Conservation (phyloP, 495 filamentous ascomycete genomes). For the Penicillium simplicissimum region DNA sequence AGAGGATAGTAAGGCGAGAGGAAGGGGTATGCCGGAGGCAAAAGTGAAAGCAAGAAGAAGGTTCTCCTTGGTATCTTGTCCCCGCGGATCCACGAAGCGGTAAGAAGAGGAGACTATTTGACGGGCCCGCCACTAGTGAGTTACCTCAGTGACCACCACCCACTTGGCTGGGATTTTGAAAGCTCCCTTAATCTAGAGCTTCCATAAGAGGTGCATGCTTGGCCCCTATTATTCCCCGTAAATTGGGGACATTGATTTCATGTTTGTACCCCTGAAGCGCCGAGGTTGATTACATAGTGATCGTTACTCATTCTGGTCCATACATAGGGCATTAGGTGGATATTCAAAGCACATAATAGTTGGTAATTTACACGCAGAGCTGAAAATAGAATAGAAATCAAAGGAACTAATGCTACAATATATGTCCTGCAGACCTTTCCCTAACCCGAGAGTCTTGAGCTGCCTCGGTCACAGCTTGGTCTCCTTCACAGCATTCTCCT, state of each 20-base stretch:
- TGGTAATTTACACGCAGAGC: constrained; percentile 23
- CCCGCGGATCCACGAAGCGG: constrained; percentile 38
- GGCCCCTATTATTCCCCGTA: neutral
- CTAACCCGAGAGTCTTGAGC: neutral
- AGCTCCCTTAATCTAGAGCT: neutral
- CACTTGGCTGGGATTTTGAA: neutral
- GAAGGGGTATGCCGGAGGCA: constrained; percentile 19
- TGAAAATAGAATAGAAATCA: constrained; percentile 8
- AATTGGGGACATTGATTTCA: too few relatives aligned
- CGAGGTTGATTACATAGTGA: neutral
- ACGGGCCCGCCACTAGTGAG: constrained; percentile 34
- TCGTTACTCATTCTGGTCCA: neutral
- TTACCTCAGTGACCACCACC: constrained; percentile 17
- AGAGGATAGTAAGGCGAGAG: constrained; percentile 14
- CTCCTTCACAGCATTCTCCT: constrained; percentile 11
- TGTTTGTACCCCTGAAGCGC: neutral
- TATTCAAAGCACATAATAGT: neutral
- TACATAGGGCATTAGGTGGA: neutral
- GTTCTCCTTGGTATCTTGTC: constrained; percentile 24
- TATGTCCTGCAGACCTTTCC: neutral
- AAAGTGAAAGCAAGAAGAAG: constrained; percentile 24
- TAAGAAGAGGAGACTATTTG: constrained; percentile 35
- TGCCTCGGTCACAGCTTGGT: constrained; percentile 15
- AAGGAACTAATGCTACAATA: constrained; percentile 16
- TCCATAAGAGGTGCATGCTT: neutral